Conservation (phyloP, 495 filamentous ascomycete species). For the Lasiosphaeris hirsuta region DNA sequence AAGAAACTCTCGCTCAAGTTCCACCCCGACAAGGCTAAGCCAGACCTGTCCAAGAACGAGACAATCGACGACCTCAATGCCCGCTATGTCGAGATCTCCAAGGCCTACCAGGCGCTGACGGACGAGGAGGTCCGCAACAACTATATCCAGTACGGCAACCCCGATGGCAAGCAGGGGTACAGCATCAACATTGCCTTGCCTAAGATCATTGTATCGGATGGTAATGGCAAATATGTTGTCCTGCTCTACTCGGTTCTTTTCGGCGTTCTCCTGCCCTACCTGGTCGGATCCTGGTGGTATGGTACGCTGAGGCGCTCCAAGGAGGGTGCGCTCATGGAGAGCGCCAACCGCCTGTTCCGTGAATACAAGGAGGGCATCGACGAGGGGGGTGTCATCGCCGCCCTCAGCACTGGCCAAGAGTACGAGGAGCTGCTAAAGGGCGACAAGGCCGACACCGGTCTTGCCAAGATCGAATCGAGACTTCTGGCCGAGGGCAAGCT, state of each 20-base stretch:
- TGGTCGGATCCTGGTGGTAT: slow-evolving; percentile 98
- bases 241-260: slow-evolving; percentile 82
- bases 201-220: slow-evolving; percentile 86
- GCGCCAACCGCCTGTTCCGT: slow-evolving; percentile 87
- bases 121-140: slow-evolving; percentile 97
- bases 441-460: slow-evolving; percentile 66
- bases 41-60: slow-evolving; percentile 80
- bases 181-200: slow-evolving; percentile 97
- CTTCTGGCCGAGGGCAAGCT: slow-evolving; percentile 58
- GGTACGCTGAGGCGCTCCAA: slow-evolving; percentile 87
- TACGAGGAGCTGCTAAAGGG: slow-evolving; percentile 66
- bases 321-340: slow-evolving; percentile 86
- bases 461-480: slow-evolving; percentile 76
- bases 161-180: slow-evolving; percentile 95
- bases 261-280: slow-evolving; percentile 85
- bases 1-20: slow-evolving; percentile 77
- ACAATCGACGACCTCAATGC: slow-evolving; percentile 82
- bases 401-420: slow-evolving; percentile 79
- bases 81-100: slow-evolving; percentile 87
- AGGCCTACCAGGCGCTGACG: slow-evolving; percentile 95
- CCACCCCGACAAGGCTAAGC: slow-evolving; percentile 89
- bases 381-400: slow-evolving; percentile 72
- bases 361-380: slow-evolving; percentile 82
- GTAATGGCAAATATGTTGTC: slow-evolving; percentile 92
- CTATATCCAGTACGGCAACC: slow-evolving; percentile 91